Conservation (phyloP, 2,329 filamentous ascomycete genomes). For the Geosmithia flava region DNA sequence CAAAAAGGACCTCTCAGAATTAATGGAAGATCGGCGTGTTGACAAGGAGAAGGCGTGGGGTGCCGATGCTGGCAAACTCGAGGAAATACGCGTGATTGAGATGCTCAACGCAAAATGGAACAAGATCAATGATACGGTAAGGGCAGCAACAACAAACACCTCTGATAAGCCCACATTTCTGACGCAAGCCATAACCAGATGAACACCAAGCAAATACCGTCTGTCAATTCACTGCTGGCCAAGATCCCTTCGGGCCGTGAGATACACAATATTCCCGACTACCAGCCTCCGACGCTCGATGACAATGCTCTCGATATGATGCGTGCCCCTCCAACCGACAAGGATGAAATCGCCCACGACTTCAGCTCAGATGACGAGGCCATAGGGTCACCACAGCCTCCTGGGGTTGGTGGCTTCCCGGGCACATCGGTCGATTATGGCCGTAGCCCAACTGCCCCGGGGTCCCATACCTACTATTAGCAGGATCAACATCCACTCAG, state of each 20-base stretch:
- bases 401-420: constrained; percentile 35
- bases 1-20: constrained; percentile 60
- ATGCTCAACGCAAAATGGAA: constrained; percentile 84
- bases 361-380: constrained; percentile 25
- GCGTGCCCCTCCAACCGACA: constrained; percentile 25
- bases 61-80: constrained; percentile 68
- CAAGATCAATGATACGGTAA: constrained; percentile 84
- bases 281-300: constrained; percentile 52
- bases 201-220: constrained; percentile 66
- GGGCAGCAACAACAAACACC: constrained; percentile 9
- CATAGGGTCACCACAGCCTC: constrained; percentile 14
- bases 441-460: not conserved
- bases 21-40: constrained; percentile 65
- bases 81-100: constrained; percentile 76
- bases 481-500: not conserved
- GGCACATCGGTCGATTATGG: not conserved
- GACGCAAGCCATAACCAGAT: constrained; percentile 36
- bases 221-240: constrained; percentile 57
- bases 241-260: constrained; percentile 82
- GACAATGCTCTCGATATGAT: constrained; percentile 50
- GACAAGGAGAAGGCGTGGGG: constrained; percentile 68
- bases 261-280: constrained; percentile 63
- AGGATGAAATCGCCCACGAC: constrained; percentile 18
- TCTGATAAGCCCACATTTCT: not conserved
- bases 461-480: constrained; percentile 1